A percentile compares a stretch with the other conserved stretches of the same genome.
Evolutionary conservation across 1,139 yeast genomes (phyloP).

Genomic region (Lodderomyces beijingensis): DNA sequence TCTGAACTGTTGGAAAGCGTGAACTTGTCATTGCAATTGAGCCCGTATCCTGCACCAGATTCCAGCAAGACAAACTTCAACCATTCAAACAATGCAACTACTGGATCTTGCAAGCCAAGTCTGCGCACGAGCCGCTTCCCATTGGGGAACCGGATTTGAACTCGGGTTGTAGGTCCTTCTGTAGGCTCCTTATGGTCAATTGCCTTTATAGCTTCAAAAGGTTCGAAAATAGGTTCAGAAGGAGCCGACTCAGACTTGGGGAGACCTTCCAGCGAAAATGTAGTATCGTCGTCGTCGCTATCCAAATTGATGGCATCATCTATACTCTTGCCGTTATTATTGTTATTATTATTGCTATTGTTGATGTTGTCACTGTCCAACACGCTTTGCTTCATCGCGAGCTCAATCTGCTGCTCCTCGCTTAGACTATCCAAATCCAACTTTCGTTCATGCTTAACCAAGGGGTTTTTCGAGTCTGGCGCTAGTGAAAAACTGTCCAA

Average conservation of each 20-base stretch:
- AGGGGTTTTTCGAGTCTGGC: slow-evolving; percentile 65
- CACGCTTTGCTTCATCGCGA: slow-evolving; percentile 71
- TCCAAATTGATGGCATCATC: slow-evolving; percentile 26
- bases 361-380: slow-evolving; percentile 14
- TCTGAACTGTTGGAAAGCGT: slow-evolving; percentile 58
- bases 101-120: slow-evolving; percentile 54
- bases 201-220: slow-evolving; percentile 45
- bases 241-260: background rate
- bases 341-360: slow-evolving; percentile 15
- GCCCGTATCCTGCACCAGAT: slow-evolving; percentile 42
- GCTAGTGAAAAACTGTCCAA: slow-evolving; percentile 61
- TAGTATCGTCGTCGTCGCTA: slow-evolving; percentile 12
- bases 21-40: slow-evolving; percentile 36
- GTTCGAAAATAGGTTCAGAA: slow-evolving; percentile 15
- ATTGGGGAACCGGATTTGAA: slow-evolving; percentile 83
- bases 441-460: slow-evolving; percentile 49
- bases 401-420: slow-evolving; percentile 81
- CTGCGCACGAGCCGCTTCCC: slow-evolving; percentile 81
- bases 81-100: slow-evolving; percentile 36
- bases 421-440: slow-evolving; percentile 61
- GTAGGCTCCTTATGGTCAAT: slow-evolving; percentile 52
- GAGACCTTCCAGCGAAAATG: too few species aligned
- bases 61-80: slow-evolving; percentile 58
- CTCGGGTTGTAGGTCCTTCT: slow-evolving; percentile 62
- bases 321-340: slow-evolving; percentile 15